A percentile compares a stretch with the other conserved stretches of the same genome.
Conservation (phyloP, 768 basidiomycete genomes). For the Pleurotus tuoliensis region DNA sequence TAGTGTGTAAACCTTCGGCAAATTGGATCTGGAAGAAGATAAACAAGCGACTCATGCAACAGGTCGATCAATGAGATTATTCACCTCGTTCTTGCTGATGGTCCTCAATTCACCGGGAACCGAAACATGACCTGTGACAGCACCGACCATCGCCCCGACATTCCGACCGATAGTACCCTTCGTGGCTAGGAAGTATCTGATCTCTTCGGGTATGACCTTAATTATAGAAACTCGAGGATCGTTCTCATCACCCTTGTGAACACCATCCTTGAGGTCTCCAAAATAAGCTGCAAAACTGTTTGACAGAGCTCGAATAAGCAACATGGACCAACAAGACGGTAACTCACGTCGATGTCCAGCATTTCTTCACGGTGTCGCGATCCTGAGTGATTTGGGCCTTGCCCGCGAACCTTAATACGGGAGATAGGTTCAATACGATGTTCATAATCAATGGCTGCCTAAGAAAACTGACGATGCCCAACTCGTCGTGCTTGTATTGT, state of each 20-base stretch:
- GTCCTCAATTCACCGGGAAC: constrained; percentile 75
- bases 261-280: constrained; percentile 80
- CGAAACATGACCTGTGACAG: constrained; percentile 58
- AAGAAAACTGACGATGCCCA: constrained; percentile 59
- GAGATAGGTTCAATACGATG: too few relatives aligned
- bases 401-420: constrained; percentile 54
- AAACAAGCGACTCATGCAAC: too few relatives aligned
- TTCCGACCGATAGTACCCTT: constrained; percentile 54
- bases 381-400: constrained; percentile 64
- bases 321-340: neutral
- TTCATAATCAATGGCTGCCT: neutral
- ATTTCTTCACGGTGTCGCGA: constrained; percentile 56
- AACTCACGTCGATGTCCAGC: constrained; percentile 55
- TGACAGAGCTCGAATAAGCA: constrained; percentile 1
- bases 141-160: constrained; percentile 54
- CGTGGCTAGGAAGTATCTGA: constrained; percentile 77
- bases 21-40: constrained; percentile 35
- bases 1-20: constrained; percentile 33
- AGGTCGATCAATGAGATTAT: constrained; percentile 13
- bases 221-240: constrained; percentile 82
- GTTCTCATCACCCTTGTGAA: constrained; percentile 73
- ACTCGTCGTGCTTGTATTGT: constrained; percentile 60
- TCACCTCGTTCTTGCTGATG: constrained; percentile 70
- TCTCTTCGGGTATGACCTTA: constrained; percentile 74
- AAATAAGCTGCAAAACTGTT: constrained; percentile 72